These are phyloP conservation scores for Candida pseudoglaebosa DNA, from an alignment of 805 yeast species.

Conservation along the genomic window DNA sequence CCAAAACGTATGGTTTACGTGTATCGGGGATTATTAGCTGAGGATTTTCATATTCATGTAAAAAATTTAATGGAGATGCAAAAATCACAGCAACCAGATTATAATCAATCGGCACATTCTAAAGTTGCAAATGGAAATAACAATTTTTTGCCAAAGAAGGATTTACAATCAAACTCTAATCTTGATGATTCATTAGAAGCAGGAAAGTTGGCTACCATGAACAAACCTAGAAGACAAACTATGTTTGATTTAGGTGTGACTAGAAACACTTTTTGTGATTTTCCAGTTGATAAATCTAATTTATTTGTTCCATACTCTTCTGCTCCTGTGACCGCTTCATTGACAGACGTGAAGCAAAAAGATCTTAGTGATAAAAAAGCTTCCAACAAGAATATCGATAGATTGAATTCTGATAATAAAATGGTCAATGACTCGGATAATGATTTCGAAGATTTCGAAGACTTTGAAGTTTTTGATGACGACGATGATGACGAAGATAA, in stretches of 20 bases:
- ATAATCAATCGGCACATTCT: conserved; percentile 9
- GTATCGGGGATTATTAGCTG: conserved; percentile 71
- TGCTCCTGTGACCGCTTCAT: conserved; percentile 75
- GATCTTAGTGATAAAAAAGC: conserved; percentile 4
- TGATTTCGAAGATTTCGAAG: conserved; percentile 36
- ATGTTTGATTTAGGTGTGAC: conserved; percentile 48
- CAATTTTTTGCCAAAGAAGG: conserved; percentile 3
- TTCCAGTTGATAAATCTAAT: conserved; percentile 38
- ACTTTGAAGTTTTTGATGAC: conserved; percentile 46
- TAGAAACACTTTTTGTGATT: conserved; percentile 35
- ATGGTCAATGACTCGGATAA: conserved; percentile 29
- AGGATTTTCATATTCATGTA: conserved; percentile 73
- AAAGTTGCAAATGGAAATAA: conserved; percentile 7
- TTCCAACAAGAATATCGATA: conserved; percentile 6
- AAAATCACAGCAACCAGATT: conserved; percentile 20
- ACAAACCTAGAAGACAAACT: conserved; percentile 48
- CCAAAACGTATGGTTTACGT: conserved; percentile 88
- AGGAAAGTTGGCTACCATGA: conserved; percentile 27
- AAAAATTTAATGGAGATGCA: conserved; percentile 57
- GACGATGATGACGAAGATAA: conserved; percentile 34
- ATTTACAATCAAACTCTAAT: conserved; percentile 2
- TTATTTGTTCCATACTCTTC: conserved; percentile 64
- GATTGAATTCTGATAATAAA: conserved; percentile 4
- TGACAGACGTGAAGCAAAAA: conserved; percentile 26
- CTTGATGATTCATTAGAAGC: conserved; percentile 31